These are phyloP conservation scores for Poronia punctata DNA, from an alignment of 495 filamentous ascomycete genomes.

Conservation along the genomic window DNA sequence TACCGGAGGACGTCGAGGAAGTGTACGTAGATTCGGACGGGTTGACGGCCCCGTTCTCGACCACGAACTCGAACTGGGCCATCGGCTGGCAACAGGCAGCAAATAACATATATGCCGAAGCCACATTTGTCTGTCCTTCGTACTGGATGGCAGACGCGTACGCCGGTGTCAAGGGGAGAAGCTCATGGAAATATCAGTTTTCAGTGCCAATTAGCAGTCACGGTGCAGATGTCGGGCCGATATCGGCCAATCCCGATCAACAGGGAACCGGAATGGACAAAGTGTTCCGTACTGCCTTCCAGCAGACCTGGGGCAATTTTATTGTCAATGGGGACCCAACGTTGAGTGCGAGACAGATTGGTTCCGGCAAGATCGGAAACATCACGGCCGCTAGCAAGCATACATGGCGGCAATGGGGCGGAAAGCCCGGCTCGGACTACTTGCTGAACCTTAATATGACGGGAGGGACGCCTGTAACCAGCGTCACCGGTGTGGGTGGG, in stretches of 20 bases:
- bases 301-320: conserved; percentile 45
- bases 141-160: conserved; percentile 57
- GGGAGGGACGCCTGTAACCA: conserved; percentile 28
- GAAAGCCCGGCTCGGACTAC: conserved; percentile 20
- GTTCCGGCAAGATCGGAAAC: conserved; percentile 12
- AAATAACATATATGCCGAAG: conserved; percentile 51
- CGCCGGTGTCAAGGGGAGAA: conserved; percentile 17
- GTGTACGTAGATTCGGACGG: conserved; percentile 22
- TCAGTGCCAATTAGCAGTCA: conserved; percentile 49
- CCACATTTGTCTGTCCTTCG: conserved; percentile 52
- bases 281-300: conserved; percentile 24
- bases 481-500: neutral
- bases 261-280: conserved; percentile 13
- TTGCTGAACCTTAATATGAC: conserved; percentile 50
- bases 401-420: conserved; percentile 23
- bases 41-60: conserved; percentile 23
- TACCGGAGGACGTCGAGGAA: conserved; percentile 20
- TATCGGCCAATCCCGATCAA: conserved; percentile 10
- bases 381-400: conserved; percentile 13
- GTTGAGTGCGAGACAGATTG: conserved; percentile 23
- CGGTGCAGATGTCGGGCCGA: conserved; percentile 39
- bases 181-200: conserved; percentile 54
- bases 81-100: conserved; percentile 26
- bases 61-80: conserved; percentile 21
- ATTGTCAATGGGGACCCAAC: conserved; percentile 46